phyloP scores from a whole-genome alignment of 805 yeast species.

The Ogataea nakhonphanomensis region DNA sequence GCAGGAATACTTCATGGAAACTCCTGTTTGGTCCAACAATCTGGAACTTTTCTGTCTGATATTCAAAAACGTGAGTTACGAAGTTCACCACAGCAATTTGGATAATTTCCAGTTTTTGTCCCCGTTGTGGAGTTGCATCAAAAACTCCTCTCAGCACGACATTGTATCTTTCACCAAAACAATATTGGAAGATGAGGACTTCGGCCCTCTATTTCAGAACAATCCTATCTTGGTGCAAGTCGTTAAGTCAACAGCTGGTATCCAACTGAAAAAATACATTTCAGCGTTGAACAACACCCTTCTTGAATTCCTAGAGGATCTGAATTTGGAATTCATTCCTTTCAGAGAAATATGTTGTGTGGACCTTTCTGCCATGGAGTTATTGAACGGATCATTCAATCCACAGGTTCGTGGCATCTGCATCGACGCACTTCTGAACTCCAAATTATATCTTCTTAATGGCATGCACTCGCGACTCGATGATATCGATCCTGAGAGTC shows the following conservation, averaged over 20 bases:
- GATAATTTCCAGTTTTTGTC: slow-evolving; percentile 20
- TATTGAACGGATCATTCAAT: slow-evolving; percentile 36
- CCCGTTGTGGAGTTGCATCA: slow-evolving; percentile 22
- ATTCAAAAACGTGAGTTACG: slow-evolving; percentile 20
- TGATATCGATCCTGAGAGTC: slow-evolving; percentile 4
- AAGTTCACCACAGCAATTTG: slow-evolving; percentile 7
- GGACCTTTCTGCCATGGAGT: slow-evolving; percentile 20
- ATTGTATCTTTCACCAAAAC: slow-evolving; percentile 22
- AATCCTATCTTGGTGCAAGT: slow-evolving; percentile 8
- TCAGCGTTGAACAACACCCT: slow-evolving; percentile 17
- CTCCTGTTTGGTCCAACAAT: slow-evolving; percentile 28
- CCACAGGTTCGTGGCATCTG: slow-evolving; percentile 43
- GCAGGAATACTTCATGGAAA: slow-evolving; percentile 26
- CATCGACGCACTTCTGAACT: slow-evolving; percentile 41
- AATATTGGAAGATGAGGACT: slow-evolving; percentile 25
- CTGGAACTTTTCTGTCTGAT: slow-evolving; percentile 28
- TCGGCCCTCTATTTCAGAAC: slow-evolving; percentile 18
- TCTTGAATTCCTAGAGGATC: slow-evolving; percentile 19
- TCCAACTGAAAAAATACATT: slow-evolving; percentile 13
- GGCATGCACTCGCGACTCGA: slow-evolving; percentile 22
- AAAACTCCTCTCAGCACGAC: slow-evolving; percentile 6
- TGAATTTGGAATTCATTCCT: slow-evolving; percentile 27
- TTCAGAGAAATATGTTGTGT: slow-evolving; percentile 44
- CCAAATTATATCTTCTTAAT: slow-evolving; percentile 31
- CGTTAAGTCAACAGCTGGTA: background rate